Conservation (phyloP, 768 basidiomycete genomes). For the Lyophyllum semitale region DNA sequence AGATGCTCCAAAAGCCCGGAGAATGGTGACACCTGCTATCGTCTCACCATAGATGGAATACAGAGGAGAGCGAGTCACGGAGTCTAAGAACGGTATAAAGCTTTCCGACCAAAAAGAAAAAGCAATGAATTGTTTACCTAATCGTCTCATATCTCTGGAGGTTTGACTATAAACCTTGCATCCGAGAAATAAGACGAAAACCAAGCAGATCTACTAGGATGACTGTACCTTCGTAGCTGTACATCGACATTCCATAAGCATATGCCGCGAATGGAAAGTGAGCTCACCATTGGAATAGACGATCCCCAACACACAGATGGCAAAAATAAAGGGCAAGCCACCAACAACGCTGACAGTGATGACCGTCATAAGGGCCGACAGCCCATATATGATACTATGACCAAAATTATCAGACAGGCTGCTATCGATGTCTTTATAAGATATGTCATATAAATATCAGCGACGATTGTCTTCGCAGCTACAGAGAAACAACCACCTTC, state of each 20-base stretch:
- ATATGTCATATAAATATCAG: slow-evolving; percentile 15
- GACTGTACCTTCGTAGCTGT: slow-evolving; percentile 38
- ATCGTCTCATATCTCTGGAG: no score
- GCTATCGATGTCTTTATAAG: slow-evolving; percentile 72
- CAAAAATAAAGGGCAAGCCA: no score
- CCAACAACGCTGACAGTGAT: no score
- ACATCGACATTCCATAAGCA: not conserved
- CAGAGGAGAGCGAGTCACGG: slow-evolving; percentile 38
- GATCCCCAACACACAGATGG: no score
- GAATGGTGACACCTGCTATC: slow-evolving; percentile 42
- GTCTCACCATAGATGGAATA: slow-evolving; percentile 48
- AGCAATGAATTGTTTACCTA: no score
- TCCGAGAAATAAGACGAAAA: not conserved
- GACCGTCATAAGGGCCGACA: slow-evolving; percentile 74
- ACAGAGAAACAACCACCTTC: slow-evolving; percentile 47
- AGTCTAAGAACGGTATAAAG: no score
- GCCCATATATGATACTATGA: slow-evolving; percentile 66
- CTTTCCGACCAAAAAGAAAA: no score
- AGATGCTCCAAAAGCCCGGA: slow-evolving; percentile 87
- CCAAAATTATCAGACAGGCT: slow-evolving; percentile 84
- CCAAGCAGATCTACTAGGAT: not conserved
- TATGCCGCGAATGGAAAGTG: not conserved
- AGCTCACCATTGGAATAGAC: slow-evolving; percentile 73
- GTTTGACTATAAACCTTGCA: slow-evolving; percentile 39
- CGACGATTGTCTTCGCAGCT: slow-evolving; percentile 1